phyloP scores from a whole-genome alignment of 352 stramenopile species.

The Peronospora belbahrii region DNA sequence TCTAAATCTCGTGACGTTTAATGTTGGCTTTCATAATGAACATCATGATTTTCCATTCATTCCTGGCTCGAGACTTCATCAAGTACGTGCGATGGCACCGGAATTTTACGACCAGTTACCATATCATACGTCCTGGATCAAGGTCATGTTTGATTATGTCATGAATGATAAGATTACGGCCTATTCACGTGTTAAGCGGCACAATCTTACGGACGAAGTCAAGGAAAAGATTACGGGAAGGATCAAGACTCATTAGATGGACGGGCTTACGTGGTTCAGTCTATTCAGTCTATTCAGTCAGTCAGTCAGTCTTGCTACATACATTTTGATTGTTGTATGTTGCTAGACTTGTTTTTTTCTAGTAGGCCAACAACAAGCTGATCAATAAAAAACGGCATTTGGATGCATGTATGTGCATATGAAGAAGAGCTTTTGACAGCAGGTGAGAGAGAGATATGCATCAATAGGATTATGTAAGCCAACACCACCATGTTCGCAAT shows the following conservation, averaged over 20 bases:
- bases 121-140: slow-evolving; percentile 90
- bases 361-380: slow-evolving; percentile 11
- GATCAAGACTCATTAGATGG: too few species aligned
- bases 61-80: slow-evolving; percentile 83
- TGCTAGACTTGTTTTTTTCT: slow-evolving; percentile 11
- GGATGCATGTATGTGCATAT: slow-evolving; percentile 9
- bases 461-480: too few species aligned
- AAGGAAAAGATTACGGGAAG: slow-evolving; percentile 78
- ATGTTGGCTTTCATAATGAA: slow-evolving; percentile 98
- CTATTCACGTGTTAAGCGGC: slow-evolving; percentile 89
- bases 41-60: slow-evolving; percentile 97
- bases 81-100: slow-evolving; percentile 83
- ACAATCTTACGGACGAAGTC: slow-evolving; percentile 42
- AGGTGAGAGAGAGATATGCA: too few species aligned
- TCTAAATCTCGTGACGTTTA: slow-evolving; percentile 95
- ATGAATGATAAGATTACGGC: slow-evolving; percentile 87
- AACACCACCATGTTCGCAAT: too few species aligned
- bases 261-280: too few species aligned
- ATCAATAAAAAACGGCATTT: slow-evolving; percentile 20
- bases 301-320: too few species aligned
- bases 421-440: too few species aligned
- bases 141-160: slow-evolving; percentile 92
- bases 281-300: too few species aligned
- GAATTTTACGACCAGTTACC: slow-evolving; percentile 96
- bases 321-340: too few species aligned